Evolutionary conservation across 2,329 filamentous ascomycete species (phyloP).

Genomic region (Pseudocercospora pini-densiflorae): DNA sequence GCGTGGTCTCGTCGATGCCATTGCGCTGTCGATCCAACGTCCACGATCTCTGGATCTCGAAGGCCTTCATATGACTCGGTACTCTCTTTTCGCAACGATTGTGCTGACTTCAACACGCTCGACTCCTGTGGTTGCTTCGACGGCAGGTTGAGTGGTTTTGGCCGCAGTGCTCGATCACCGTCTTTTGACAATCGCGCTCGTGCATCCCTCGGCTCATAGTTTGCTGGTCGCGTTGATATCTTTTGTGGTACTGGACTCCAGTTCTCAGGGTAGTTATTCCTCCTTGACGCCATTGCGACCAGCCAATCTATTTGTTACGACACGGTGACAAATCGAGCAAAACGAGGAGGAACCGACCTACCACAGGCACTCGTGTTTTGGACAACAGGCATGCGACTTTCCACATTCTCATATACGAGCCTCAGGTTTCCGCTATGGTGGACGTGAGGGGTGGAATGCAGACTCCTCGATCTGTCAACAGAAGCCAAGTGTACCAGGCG

Average conservation of each 20-base stretch:
- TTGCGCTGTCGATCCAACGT: conserved; percentile 22
- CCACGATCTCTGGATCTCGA: conserved; percentile 34
- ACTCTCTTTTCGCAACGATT: conserved; percentile 12
- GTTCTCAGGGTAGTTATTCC: conserved; percentile 13
- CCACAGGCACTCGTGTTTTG: conserved; percentile 13
- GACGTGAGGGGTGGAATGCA: conserved; percentile 39
- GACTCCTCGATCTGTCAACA: conserved; percentile 34
- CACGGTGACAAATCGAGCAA: conserved; percentile 5
- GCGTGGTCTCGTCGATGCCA: conserved; percentile 26
- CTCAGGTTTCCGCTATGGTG: conserved; percentile 17
- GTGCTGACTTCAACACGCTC: conserved; percentile 9
- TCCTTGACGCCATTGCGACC: conserved; percentile 18
- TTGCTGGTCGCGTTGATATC: conserved; percentile 1
- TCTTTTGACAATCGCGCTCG: conserved; percentile 1
- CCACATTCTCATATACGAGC: conserved; percentile 14
- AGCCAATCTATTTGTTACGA: not conserved
- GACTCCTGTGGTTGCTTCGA: conserved; percentile 13
- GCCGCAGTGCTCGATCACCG: conserved; percentile 8
- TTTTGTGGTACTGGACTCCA: conserved; percentile 12
- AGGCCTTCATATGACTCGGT: conserved; percentile 18
- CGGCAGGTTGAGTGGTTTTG: conserved; percentile 16
- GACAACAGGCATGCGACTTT: conserved; percentile 12
- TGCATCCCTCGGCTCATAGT: conserved; percentile 8
- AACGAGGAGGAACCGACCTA: conserved; percentile 15
- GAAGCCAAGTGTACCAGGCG: conserved; percentile 26